A percentile compares a stretch with the other conserved stretches of the same genome.
Conservation (phyloP, 225 moss, liverwort and hornwort genomes). For the Rhytidiadelphus loreus region DNA sequence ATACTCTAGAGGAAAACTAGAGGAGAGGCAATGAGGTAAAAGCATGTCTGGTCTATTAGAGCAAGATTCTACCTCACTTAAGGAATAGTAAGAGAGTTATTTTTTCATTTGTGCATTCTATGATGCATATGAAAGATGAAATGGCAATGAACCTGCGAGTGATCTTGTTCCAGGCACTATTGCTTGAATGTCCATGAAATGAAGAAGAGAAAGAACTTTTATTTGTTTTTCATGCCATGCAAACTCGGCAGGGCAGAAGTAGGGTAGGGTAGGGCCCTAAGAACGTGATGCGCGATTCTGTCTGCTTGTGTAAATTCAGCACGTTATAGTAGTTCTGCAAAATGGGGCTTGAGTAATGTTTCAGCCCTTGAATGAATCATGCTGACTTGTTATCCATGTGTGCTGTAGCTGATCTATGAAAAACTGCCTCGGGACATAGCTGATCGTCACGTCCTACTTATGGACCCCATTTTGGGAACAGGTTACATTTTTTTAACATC, state of each 20-base stretch:
- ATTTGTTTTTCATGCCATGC: neutral
- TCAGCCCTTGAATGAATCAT: neutral
- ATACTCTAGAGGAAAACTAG: neutral
- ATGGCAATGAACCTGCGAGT: neutral
- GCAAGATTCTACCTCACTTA: neutral
- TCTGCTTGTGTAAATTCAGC: neutral
- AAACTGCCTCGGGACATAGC: constrained; percentile 80
- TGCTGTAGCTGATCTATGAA: constrained; percentile 68
- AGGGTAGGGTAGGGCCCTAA: neutral
- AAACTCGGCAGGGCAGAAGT: neutral
- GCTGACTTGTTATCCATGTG: neutral
- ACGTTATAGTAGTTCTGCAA: too few species aligned
- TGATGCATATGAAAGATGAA: neutral
- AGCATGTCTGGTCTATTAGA: neutral
- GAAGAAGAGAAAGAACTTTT: neutral
- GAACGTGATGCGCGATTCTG: neutral
- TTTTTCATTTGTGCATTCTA: neutral
- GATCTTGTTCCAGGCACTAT: neutral
- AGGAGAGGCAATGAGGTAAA: neutral
- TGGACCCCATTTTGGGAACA: constrained; percentile 89
- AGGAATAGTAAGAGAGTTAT: neutral
- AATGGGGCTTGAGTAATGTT: neutral
- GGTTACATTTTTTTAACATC: constrained; percentile 8
- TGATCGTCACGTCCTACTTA: constrained; percentile 75
- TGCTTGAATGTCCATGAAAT: neutral